Conservation (phyloP, 2,329 filamentous ascomycete species). For the Ophiostoma himal-ulmi region DNA sequence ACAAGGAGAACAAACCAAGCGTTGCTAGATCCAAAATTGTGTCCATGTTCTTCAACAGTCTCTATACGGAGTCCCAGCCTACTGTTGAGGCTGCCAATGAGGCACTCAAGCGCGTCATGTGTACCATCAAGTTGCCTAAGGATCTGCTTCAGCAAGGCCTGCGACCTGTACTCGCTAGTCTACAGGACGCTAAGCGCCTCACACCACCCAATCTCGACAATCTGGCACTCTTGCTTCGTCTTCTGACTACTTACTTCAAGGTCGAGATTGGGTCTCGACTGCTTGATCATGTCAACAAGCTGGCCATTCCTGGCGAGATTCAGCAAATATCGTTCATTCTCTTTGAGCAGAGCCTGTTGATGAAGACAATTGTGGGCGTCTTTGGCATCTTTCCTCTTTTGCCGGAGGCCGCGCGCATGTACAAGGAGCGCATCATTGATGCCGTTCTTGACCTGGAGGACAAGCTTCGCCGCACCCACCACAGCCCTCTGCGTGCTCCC, state of each 20-base stretch:
- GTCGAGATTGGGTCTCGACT: conserved; percentile 91
- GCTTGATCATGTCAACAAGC: conserved; percentile 87
- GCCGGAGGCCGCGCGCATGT: conserved; percentile 79
- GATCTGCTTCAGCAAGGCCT: conserved; percentile 91
- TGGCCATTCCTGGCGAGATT: conserved; percentile 72
- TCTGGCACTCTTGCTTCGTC: conserved; percentile 76
- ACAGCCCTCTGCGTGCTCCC: conserved; percentile 85
- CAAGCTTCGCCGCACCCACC: conserved; percentile 75
- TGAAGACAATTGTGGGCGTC: conserved; percentile 92
- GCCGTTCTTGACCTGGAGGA: conserved; percentile 85
- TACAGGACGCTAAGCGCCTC: conserved; percentile 87
- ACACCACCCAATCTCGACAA: conserved; percentile 88
- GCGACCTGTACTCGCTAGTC: conserved; percentile 88
- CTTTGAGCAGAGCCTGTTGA: conserved; percentile 84
- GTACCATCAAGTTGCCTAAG: conserved; percentile 88
- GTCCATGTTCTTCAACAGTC: conserved; percentile 92
- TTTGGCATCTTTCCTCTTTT: conserved; percentile 97
- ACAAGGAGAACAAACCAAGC: conserved; percentile 52
- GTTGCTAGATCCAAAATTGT: conserved; percentile 66
- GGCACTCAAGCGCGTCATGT: conserved; percentile 77
- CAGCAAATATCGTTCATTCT: conserved; percentile 92
- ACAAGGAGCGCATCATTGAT: conserved; percentile 84
- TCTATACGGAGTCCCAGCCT: conserved; percentile 87
- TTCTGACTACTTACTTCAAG: conserved; percentile 98
- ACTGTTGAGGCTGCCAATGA: conserved; percentile 92